These are phyloP conservation scores for Fraxinus platypoda DNA, from an alignment of 305 asterid species.

Conservation along the genomic window DNA sequence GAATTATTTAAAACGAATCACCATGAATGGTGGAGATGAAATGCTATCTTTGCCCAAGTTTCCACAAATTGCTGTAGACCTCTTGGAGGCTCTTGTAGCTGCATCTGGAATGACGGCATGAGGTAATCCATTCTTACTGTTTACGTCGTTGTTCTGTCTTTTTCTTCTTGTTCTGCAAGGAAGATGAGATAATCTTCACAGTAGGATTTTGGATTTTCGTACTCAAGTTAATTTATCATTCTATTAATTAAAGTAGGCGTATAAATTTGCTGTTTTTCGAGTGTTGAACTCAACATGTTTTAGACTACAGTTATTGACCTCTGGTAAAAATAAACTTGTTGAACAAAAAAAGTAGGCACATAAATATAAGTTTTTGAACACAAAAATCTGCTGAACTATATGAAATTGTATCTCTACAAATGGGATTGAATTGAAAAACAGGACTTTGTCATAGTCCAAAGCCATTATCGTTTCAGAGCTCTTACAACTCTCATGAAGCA, in stretches of 20 bases:
- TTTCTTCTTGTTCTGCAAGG: constrained; percentile 5
- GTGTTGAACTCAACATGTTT: neutral
- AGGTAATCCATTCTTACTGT: constrained; percentile 50
- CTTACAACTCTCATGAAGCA: neutral
- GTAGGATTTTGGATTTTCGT: neutral
- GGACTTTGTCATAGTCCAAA: neutral
- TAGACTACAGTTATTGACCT: neutral
- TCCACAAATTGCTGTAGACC: constrained; percentile 77
- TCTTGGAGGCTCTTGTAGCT: constrained; percentile 96
- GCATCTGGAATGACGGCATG: constrained; percentile 99
- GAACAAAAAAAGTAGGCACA: neutral
- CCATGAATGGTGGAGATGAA: no score
- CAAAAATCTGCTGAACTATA: neutral
- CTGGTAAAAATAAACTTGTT: neutral
- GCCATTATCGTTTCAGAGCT: neutral
- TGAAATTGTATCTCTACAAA: neutral
- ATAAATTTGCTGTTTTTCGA: neutral
- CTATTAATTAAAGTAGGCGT: neutral
- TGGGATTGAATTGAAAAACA: neutral
- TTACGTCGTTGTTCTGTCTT: constrained; percentile 4
- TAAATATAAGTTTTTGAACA: neutral
- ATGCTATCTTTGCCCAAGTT: constrained; percentile 86
- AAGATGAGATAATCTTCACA: constrained; percentile 6
- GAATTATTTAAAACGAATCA: neutral
- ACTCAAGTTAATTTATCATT: neutral